Evolutionary conservation across 1,284 basidiomycete genomes (phyloP), one percentile per base, ranked within the genome.

Genomic region (Anthracocystis panici-leucophaei): DNA sequence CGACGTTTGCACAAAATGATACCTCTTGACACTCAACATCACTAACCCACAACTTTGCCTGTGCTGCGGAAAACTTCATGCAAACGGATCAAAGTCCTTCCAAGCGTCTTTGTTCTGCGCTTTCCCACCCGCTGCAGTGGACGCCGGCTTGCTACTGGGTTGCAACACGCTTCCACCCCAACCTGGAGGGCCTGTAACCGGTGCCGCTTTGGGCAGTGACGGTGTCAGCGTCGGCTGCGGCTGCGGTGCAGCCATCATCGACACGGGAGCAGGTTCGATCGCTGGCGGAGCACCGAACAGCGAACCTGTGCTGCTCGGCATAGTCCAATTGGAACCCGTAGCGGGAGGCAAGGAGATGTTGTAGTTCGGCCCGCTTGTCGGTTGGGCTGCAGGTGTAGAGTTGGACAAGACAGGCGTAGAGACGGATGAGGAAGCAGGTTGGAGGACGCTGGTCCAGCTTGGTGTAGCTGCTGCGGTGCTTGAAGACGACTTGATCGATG

Each of bases 41-140:
- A 52, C 42, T 16, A 10, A 46, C 12, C 42, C 20, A 35, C 20
- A 35, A 2, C n/a, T n/a, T 33, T 0, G 20, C 44, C 21, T 38
- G 35, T 16, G 14, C 35, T 6, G 10, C 14, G 2, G 21, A 33
- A 31, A 10, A 21, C 6, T 10, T 42, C 38, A 77, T 3, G 60
- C 72, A 20, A 80, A 75, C 11, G 79, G 79, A 52, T 80, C 79
- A 40, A 80, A 80, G 33, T 80, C 79, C 53, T 68, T 71, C 79
- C 77, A 78, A 18, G 71, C 77, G 25, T 70, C 69, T 18, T 33
- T 27, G 6, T 27, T 23, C 21, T 45, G 35, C 25, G 41, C 29
- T n/a, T 29, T 57, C 12, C 29, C 49, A 1, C 38, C 44, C 2
- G 25, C 38, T 12, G 21, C 46, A 1, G 11, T 14, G 5, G 16